Evolutionary conservation across 345 rosid species (phyloP), one percentile per base, ranked within the genome.

Genomic region (Salix suchowensis): DNA sequence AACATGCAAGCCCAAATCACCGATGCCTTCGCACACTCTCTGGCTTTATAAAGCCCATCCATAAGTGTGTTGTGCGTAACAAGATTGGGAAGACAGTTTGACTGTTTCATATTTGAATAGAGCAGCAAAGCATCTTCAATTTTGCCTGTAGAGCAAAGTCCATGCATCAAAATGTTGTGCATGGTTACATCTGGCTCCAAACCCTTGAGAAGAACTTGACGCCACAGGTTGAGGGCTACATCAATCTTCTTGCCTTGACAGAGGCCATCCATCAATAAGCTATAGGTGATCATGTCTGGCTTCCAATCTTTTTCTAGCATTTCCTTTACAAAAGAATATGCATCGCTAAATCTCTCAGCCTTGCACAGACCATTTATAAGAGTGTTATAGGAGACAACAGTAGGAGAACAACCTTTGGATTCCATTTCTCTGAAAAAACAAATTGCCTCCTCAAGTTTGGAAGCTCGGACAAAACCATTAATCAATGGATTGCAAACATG

Each of bases 31-130:
- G 84, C 81, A 74, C 85, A 83, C 73, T 89, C 88, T 80, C 97
- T 74, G 42, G 76, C 82, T 81, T 85, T 89, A 77, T 84, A 93
- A 79, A 89, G 84, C 78, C 99, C 98, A 72, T 93, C 89, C 93
- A 96, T 91, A 72, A 96, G 80, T 37, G 94, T 93, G 83, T 96
- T 93, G 78, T 84, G 79, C 14, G 97, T 91, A 68, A 93, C 96
- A 54, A 93, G 93, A 87, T 91, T 93, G 26, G 98, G 94, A 83
- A 78, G 65, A 72, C 88, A 86, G 70, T 81, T 85, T 68, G 78
- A 34, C 50, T 72, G 82, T 81, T 79, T 85, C 95, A 93, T 93
- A 74, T 81, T 78, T 76, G 86, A 87, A 83, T 85, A 84, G 64
- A 91, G 78, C 68, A 79, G 86, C 74, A 89, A 68, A 36, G 99